Percentiles rank a stretch among this genome's conserved stretches.
Conservation (phyloP, 768 basidiomycete genomes). For the Mycena epipterygia region DNA sequence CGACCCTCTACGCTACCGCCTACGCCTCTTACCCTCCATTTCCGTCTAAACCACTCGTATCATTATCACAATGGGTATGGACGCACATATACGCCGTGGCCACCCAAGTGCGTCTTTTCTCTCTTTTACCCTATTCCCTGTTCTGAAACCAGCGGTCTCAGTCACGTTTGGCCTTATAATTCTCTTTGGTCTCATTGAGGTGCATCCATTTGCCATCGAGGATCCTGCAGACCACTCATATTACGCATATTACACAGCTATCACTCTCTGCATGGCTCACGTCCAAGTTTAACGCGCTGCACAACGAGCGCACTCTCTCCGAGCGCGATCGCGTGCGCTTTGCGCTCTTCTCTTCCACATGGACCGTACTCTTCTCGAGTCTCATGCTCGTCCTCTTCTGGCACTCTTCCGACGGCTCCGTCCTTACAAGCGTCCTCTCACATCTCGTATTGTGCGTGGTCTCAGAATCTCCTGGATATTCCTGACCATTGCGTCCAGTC, state of each 20-base stretch:
- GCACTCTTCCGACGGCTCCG: constrained; percentile 59
- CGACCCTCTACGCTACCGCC: neutral
- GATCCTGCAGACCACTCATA: too few relatives aligned
- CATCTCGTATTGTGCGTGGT: constrained; percentile 74
- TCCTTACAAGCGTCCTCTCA: constrained; percentile 72
- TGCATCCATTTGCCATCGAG: constrained; percentile 38
- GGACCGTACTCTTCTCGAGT: constrained; percentile 73
- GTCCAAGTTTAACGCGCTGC: constrained; percentile 67
- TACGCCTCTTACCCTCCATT: neutral
- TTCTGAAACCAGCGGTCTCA: constrained; percentile 37
- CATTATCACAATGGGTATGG: constrained; percentile 42
- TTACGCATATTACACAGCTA: constrained; percentile 57
- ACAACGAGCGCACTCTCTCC: constrained; percentile 63
- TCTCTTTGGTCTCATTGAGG: constrained; percentile 76
- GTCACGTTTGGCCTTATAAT: constrained; percentile 70
- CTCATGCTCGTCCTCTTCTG: constrained; percentile 71
- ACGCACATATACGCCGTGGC: constrained; percentile 62
- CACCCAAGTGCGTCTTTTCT: constrained; percentile 63
- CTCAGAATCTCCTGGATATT: constrained; percentile 14
- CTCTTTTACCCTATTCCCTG: neutral
- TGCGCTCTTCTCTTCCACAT: constrained; percentile 76
- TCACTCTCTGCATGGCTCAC: constrained; percentile 82
- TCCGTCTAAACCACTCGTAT: neutral
- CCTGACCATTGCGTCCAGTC: constrained; percentile 50
- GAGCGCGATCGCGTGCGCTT: constrained; percentile 77